Conservation (phyloP, 352 stramenopile species). For the Phytophthora chlamydospora region DNA sequence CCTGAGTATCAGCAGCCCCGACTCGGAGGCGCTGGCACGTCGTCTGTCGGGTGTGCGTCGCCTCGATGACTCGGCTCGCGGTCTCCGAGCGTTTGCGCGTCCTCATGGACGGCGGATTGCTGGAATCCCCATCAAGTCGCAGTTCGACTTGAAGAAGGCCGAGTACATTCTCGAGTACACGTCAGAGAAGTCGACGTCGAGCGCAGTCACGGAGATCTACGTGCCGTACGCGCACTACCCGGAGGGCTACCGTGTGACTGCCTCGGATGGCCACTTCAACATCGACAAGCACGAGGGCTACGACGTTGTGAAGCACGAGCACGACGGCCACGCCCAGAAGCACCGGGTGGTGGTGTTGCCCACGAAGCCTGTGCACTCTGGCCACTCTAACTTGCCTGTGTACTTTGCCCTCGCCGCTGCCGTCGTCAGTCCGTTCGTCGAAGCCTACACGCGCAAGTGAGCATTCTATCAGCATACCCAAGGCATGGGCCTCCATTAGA, state of each 20-base stretch:
- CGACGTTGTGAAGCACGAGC: slow-evolving; percentile 43
- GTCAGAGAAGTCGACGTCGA: slow-evolving; percentile 16
- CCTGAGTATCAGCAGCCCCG: slow-evolving; percentile 74
- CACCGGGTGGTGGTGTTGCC: slow-evolving; percentile 35
- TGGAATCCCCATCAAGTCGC: slow-evolving; percentile 60
- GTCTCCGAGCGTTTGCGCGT: slow-evolving; percentile 61
- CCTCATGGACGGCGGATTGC: slow-evolving; percentile 67
- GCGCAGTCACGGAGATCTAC: slow-evolving; percentile 33
- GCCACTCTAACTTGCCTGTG: slow-evolving; percentile 26
- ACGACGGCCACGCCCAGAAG: slow-evolving; percentile 32
- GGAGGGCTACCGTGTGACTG: slow-evolving; percentile 34
- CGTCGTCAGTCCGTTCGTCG: slow-evolving; percentile 25
- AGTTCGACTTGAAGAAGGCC: slow-evolving; percentile 47
- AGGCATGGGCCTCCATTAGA: neutral
- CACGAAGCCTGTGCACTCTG: slow-evolving; percentile 14
- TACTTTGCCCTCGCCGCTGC: slow-evolving; percentile 34
- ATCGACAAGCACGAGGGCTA: slow-evolving; percentile 51
- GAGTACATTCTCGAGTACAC: slow-evolving; percentile 63
- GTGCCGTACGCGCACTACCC: slow-evolving; percentile 41
- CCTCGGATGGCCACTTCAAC: slow-evolving; percentile 29
- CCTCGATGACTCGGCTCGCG: slow-evolving; percentile 45
- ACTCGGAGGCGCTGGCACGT: slow-evolving; percentile 22
- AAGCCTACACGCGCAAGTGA: slow-evolving; percentile 28
- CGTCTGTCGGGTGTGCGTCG: slow-evolving; percentile 37
- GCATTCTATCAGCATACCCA: neutral